Percentiles rank a stretch among this genome's conserved stretches.
These are phyloP conservation scores for Ophiosphaerella herpotricha DNA, from an alignment of 2,329 filamentous ascomycete species.

Conservation along the genomic window DNA sequence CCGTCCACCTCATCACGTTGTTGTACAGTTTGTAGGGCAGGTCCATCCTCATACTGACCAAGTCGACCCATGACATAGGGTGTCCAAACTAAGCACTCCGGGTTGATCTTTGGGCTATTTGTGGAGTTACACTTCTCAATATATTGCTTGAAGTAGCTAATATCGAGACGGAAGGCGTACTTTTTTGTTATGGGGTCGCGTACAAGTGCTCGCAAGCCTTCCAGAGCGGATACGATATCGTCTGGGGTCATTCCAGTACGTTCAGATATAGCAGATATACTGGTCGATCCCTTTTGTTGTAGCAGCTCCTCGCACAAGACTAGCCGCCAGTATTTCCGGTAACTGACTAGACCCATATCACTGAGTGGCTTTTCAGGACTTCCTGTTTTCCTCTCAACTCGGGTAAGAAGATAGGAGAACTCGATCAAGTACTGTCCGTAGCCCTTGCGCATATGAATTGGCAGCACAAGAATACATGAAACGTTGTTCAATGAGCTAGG, in stretches of 20 bases:
- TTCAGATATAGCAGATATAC: conserved; percentile 72
- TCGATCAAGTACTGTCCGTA: conserved; percentile 97
- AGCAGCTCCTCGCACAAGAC: conserved; percentile 84
- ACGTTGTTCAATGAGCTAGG: conserved; percentile 96
- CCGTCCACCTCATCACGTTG: conserved; percentile 74
- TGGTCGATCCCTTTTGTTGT: conserved; percentile 60
- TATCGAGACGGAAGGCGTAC: conserved; percentile 88
- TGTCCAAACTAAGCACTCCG: conserved; percentile 85
- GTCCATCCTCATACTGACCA: conserved; percentile 81
- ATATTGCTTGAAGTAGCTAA: conserved; percentile 83
- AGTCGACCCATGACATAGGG: conserved; percentile 94
- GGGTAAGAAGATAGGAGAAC: conserved; percentile 94
- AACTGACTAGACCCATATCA: conserved; percentile 96
- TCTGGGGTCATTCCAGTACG: conserved; percentile 95
- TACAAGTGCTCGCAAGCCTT: conserved; percentile 86
- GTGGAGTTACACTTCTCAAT: conserved; percentile 89
- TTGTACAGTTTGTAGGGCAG: conserved; percentile 82
- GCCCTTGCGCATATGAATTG: conserved; percentile 95
- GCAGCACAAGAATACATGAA: conserved; percentile 92
- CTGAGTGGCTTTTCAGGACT: conserved; percentile 97
- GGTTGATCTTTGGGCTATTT: conserved; percentile 82
- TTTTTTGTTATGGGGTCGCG: conserved; percentile 85
- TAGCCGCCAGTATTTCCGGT: conserved; percentile 95
- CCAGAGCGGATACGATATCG: conserved; percentile 91
- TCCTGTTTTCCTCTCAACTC: conserved; percentile 89